These are phyloP conservation scores for Rubus parviflorus DNA, from an alignment of 306 rosid genomes.

Conservation along the genomic window DNA sequence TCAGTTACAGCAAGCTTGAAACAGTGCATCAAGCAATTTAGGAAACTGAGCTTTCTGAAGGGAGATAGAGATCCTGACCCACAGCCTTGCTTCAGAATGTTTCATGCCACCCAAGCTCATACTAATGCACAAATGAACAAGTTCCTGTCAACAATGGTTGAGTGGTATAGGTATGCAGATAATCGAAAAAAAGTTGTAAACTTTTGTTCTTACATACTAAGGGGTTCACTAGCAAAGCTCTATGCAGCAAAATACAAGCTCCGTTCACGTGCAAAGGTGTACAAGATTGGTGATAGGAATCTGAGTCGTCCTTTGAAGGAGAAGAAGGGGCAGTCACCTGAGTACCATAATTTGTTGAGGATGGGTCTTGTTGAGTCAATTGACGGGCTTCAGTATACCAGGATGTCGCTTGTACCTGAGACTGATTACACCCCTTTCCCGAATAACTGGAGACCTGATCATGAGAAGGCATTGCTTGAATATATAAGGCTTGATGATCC, in stretches of 20 bases:
- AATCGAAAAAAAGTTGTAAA: slow-evolving; percentile 87
- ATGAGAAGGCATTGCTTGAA: slow-evolving; percentile 81
- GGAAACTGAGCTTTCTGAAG: slow-evolving; percentile 81
- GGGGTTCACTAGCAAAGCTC: slow-evolving; percentile 97
- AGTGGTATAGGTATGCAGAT: slow-evolving; percentile 96
- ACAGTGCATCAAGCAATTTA: slow-evolving; percentile 85
- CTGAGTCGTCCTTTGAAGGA: slow-evolving; percentile 91
- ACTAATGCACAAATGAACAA: slow-evolving; percentile 99
- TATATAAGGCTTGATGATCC: slow-evolving; percentile 81
- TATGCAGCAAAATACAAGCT: slow-evolving; percentile 98
- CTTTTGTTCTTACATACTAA: slow-evolving; percentile 81
- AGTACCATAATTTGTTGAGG: slow-evolving; percentile 86
- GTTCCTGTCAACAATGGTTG: slow-evolving; percentile 83
- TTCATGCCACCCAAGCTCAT: slow-evolving; percentile 96
- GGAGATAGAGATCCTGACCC: slow-evolving; percentile 98
- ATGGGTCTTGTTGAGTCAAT: slow-evolving; percentile 97
- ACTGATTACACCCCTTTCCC: slow-evolving; percentile 89
- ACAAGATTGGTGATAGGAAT: slow-evolving; percentile 86
- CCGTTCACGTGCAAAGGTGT: slow-evolving; percentile 92
- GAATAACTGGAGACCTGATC: slow-evolving; percentile 83
- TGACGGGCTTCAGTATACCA: slow-evolving; percentile 87
- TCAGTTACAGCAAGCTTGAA: slow-evolving; percentile 94
- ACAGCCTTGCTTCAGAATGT: slow-evolving; percentile 97
- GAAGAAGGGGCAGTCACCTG: slow-evolving; percentile 91
- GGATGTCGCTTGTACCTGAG: slow-evolving; percentile 92